Conservation (phyloP, 495 filamentous ascomycete genomes). For the Sordaria brevicollis region DNA sequence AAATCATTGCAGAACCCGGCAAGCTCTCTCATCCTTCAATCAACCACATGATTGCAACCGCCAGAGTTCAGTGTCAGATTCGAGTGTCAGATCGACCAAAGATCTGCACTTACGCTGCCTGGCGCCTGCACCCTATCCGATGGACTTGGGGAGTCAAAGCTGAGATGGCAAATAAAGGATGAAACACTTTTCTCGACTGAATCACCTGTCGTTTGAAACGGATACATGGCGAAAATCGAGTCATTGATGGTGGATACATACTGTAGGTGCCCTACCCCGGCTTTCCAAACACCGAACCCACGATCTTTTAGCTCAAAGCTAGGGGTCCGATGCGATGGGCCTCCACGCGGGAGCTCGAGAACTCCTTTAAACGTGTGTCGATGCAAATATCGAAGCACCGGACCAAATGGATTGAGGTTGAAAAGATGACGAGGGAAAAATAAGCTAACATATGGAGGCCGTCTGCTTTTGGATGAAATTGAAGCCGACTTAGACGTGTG, state of each 20-base stretch:
- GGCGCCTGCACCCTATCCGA: not conserved
- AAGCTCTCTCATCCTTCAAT: not conserved
- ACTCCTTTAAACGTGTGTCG: not conserved
- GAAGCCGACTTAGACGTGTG: not conserved
- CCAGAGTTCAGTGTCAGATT: not conserved
- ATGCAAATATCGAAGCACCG: not conserved
- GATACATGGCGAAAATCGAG: not conserved
- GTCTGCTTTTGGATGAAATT: not conserved
- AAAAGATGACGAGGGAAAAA: not conserved
- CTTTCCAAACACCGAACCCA: not conserved
- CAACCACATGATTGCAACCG: not conserved
- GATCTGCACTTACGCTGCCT: not conserved
- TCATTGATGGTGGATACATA: no score
- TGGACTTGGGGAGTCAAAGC: not conserved
- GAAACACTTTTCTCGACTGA: not conserved
- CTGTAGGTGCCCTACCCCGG: no score
- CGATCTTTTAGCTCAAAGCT: not conserved
- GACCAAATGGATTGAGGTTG: not conserved
- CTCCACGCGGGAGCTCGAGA: not conserved
- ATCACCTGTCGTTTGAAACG: not conserved
- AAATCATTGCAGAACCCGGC: conserved; percentile 8
- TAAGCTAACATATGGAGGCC: no score
- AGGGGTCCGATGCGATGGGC: not conserved
- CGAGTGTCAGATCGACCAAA: not conserved
- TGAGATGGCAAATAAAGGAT: not conserved